Base-by-base conservation (phyloP, 1,139 yeast genomes). In the Diutina pseudorugosa region DNA sequence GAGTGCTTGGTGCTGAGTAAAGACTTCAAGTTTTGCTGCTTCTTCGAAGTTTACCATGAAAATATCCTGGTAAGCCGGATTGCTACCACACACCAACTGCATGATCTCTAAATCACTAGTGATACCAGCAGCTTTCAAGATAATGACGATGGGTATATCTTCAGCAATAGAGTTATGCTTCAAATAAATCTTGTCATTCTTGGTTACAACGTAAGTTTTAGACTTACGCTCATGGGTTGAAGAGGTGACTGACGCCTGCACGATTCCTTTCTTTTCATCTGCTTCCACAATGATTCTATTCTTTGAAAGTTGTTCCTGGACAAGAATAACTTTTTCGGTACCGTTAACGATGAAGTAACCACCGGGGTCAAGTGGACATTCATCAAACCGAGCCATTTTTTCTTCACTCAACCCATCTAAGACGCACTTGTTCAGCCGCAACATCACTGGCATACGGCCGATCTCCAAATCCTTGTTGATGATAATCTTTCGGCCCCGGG, bases 301-400 rank as follows among this genome's bases (percentile, higher is more conserved):
- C 69, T 93, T 93, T 52, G 96, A 85, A 65, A 93, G 75, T 72
- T 93, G 99, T 68, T 93, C 99, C 68, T 93, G 99, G 50, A 93
- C 95, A 60, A 93, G 77, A 57, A 93, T 94, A 51, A 93, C 99
- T 66, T 93, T 93, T 65, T 93, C 99, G 0, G 98, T 93, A 65
- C 99, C 99, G 65, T 93, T 93, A 50, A 93, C 98, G 61, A 93
- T 85, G 61, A 93, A 93, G 64, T 93, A 93, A 60, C 99, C 99
- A 68, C 99, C 99, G 4, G 98, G 98, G 68, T 93, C 98, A 52
- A 93, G 73, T 0, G 99, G 99, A 68, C 99, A 94, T 67, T 93
- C 99, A 61, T 87, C 86, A 60, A 87, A 75, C 47, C 72, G 71
- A 0, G 98, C 97, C 98, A 94, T 93, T 60, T 80, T 85, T 50